These are phyloP conservation scores for Styphnolobium japonicum DNA, from an alignment of 306 rosid species.

Conservation along the genomic window DNA sequence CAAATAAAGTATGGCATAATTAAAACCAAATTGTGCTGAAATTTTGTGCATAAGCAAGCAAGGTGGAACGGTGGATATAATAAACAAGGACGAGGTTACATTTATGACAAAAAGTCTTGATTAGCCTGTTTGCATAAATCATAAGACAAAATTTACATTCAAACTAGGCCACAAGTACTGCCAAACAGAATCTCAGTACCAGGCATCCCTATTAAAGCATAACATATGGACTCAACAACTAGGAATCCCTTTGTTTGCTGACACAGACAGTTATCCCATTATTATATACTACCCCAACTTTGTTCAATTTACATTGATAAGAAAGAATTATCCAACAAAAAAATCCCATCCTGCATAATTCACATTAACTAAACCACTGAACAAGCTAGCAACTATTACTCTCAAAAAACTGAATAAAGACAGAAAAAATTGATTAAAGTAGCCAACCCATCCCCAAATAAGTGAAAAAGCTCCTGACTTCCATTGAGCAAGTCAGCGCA, in stretches of 20 bases:
- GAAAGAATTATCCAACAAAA: neutral
- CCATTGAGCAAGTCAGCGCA: neutral
- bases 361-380: neutral
- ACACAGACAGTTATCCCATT: neutral
- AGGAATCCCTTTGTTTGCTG: neutral
- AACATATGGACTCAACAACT: neutral
- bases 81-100: neutral
- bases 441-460: neutral
- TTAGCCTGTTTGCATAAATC: too few relatives aligned
- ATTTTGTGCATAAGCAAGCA: neutral
- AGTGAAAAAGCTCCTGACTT: neutral
- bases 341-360: neutral
- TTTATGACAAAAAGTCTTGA: neutral
- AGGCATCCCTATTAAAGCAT: neutral
- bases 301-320: neutral
- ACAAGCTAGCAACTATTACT: neutral
- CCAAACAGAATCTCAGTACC: neutral
- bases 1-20: constrained; percentile 20
- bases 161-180: neutral
- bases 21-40: neutral
- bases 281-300: too few relatives aligned
- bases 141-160: neutral
- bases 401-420: neutral
- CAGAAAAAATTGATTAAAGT: neutral
- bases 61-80: neutral